Percentiles rank a stretch among this genome's conserved stretches.
These are phyloP conservation scores for Solanum neorickii DNA, from an alignment of 257 asterid species.

Conservation along the genomic window DNA sequence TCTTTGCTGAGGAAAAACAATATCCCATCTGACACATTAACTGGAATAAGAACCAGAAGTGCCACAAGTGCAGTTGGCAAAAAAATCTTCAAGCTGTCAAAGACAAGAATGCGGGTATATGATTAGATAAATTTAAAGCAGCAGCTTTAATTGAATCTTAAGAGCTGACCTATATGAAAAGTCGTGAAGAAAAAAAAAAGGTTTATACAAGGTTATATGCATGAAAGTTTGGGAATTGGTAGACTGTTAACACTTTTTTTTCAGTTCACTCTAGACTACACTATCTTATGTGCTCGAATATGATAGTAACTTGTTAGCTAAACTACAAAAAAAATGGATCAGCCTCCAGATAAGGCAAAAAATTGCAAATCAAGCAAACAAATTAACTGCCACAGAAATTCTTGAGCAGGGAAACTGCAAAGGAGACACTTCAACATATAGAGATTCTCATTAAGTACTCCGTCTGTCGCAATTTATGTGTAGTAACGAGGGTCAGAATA, in stretches of 20 bases:
- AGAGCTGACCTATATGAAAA: not conserved
- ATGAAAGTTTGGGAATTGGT: not conserved
- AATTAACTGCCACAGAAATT: not conserved
- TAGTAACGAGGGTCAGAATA: not conserved
- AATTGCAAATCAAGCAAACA: not conserved
- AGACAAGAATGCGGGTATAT: not conserved
- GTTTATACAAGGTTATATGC: not conserved
- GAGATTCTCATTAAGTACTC: not conserved
- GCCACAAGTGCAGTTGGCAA: conserved; percentile 74
- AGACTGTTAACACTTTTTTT: not conserved
- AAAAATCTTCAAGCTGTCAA: conserved; percentile 67
- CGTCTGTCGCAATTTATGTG: not conserved
- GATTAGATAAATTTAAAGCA: not conserved
- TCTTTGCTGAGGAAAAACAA: conserved; percentile 56
- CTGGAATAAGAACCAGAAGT: conserved; percentile 83
- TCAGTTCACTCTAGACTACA: not conserved
- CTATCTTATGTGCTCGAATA: not conserved
- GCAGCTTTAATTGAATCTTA: not conserved
- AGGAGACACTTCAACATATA: not conserved
- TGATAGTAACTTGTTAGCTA: not conserved
- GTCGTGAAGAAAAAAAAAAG: not conserved
- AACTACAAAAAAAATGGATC: not conserved
- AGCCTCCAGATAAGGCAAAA: not conserved
- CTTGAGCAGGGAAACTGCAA: not conserved
- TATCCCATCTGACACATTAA: conserved; percentile 69